Conservation (phyloP, 1,284 basidiomycete genomes). For the Crucibulum parvulum region DNA sequence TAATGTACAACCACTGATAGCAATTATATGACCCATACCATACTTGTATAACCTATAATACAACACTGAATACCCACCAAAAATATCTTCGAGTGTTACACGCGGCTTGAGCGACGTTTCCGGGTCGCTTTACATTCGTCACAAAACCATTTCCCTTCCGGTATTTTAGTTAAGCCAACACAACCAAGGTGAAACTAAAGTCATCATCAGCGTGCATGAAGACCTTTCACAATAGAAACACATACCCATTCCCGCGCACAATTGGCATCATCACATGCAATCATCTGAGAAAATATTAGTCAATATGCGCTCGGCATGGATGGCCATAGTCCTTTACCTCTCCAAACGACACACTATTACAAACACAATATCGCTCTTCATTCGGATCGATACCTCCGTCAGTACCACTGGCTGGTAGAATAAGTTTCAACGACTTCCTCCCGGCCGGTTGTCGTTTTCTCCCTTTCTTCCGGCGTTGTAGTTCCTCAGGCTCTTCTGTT, state of each 20-base stretch:
- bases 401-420: constrained; percentile 40
- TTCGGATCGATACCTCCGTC: constrained; percentile 40
- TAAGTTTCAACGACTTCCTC: constrained; percentile 43
- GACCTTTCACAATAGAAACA: constrained; percentile 1
- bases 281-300: constrained; percentile 64
- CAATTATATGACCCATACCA: constrained; percentile 2
- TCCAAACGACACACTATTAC: constrained; percentile 78
- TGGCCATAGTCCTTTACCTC: constrained; percentile 55
- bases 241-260: constrained; percentile 81
- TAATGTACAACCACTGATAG: not conserved
- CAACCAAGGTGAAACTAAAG: constrained; percentile 79
- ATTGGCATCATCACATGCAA: constrained; percentile 75
- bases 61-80: too few relatives aligned
- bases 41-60: not conserved
- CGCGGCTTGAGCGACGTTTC: constrained; percentile 12
- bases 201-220: not conserved
- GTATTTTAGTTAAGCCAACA: constrained; percentile 65
- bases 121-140: constrained; percentile 54
- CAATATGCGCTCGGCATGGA: constrained; percentile 4
- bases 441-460: constrained; percentile 12
- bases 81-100: constrained; percentile 2
- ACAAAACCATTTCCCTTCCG: constrained; percentile 80
- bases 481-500: constrained; percentile 16
- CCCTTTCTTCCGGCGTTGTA: constrained; percentile 16
- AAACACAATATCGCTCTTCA: constrained; percentile 79